Percentiles rank a stretch among this genome's conserved stretches.
Conservation (phyloP, 2,329 filamentous ascomycete genomes). For the Aureobasidium namibiae region DNA sequence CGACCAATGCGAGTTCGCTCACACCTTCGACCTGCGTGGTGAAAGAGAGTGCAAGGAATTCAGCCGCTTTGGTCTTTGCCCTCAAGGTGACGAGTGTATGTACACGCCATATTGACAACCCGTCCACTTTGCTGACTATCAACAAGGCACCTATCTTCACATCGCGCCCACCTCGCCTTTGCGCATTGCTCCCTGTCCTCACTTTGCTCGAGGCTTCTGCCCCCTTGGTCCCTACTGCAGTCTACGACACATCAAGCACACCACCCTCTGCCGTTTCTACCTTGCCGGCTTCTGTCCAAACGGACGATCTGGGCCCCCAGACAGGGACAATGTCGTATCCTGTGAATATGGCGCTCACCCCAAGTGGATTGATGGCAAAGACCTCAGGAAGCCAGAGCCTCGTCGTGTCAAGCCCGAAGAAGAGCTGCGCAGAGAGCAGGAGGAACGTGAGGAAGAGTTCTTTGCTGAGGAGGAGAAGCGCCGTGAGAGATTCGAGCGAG, state of each 20-base stretch:
- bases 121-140: conserved; percentile 47
- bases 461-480: conserved; percentile 45
- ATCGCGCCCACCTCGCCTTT: conserved; percentile 57
- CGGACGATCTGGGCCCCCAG: conserved; percentile 38
- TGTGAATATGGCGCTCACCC: conserved; percentile 81
- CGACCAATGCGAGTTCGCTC: conserved; percentile 91
- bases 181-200: conserved; percentile 62
- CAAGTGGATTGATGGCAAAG: conserved; percentile 61
- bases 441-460: conserved; percentile 46
- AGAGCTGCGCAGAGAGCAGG: conserved; percentile 57
- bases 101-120: conserved; percentile 57
- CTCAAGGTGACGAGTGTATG: conserved; percentile 91
- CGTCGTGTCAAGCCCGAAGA: conserved; percentile 64
- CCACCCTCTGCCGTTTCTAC: conserved; percentile 71
- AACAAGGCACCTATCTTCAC: conserved; percentile 26
- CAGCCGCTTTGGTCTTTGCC: conserved; percentile 85
- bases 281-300: conserved; percentile 92
- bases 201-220: conserved; percentile 89
- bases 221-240: conserved; percentile 79
- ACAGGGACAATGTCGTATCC: conserved; percentile 31
- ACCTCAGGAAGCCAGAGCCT: conserved; percentile 52
- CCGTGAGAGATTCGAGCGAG: conserved; percentile 36
- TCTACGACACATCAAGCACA: conserved; percentile 76
- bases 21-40: conserved; percentile 96
- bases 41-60: conserved; percentile 99